Percentiles rank a stretch among this genome's conserved stretches.
Conservation (phyloP, 2,329 filamentous ascomycete species). For the Ophiostoma sp. region DNA sequence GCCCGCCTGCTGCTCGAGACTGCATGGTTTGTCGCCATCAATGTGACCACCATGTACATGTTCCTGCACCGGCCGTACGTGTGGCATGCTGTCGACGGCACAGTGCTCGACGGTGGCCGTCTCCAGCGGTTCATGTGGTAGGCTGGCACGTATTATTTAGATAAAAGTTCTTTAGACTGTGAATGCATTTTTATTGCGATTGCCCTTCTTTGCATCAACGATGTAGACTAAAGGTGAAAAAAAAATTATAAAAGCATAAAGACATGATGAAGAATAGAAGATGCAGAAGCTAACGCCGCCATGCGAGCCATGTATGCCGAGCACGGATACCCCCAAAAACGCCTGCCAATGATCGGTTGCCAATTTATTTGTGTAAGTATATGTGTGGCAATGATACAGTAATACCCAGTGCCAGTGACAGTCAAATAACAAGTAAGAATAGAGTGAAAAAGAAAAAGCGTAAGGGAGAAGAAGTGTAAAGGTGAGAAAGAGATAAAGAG, state of each 20-base stretch:
- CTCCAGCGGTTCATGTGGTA: slow-evolving; percentile 81
- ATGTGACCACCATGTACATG: slow-evolving; percentile 61
- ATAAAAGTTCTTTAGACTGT: background rate
- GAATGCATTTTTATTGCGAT: background rate
- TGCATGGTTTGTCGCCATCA: slow-evolving; percentile 61
- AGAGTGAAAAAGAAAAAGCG: background rate
- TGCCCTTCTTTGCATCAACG: background rate
- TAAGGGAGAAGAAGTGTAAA: background rate
- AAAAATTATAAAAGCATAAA: background rate
- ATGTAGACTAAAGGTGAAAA: background rate
- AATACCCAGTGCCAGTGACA: background rate
- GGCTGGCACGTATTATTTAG: background rate
- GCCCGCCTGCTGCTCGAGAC: slow-evolving; percentile 57
- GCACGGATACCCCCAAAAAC: background rate
- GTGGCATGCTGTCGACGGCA: slow-evolving; percentile 55
- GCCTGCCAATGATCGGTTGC: background rate
- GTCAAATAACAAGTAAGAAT: slow-evolving; percentile 4
- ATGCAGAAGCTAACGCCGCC: background rate
- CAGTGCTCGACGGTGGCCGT: slow-evolving; percentile 48
- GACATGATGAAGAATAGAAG: background rate
- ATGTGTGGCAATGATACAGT: background rate
- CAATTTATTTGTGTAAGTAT: slow-evolving; percentile 11
- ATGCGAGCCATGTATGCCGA: background rate
- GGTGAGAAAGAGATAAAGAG: background rate
- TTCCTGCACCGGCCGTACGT: slow-evolving; percentile 64